Conservation (phyloP, 305 asterid species). For the Fraxinus greggii region DNA sequence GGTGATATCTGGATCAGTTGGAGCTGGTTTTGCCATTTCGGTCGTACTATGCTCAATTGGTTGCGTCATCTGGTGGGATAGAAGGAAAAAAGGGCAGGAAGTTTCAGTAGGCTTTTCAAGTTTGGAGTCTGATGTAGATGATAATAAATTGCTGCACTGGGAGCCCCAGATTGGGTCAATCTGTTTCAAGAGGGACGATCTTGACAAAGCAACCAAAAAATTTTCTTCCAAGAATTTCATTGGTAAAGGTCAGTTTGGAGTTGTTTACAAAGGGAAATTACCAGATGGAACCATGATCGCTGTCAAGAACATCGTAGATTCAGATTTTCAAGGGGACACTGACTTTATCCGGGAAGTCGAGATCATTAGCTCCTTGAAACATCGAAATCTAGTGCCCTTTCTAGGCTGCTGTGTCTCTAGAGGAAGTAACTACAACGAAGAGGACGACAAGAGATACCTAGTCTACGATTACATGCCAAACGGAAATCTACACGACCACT, state of each 20-base stretch:
- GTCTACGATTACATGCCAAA: conserved; percentile 64
- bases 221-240: conserved; percentile 49
- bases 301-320: conserved; percentile 42
- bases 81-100: conserved; percentile 15
- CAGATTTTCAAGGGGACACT: conserved; percentile 35
- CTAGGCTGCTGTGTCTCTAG: conserved; percentile 45
- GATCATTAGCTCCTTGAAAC: conserved; percentile 52
- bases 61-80: conserved; percentile 23
- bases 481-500: conserved; percentile 46
- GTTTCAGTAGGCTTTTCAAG: neutral
- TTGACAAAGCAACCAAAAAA: conserved; percentile 47
- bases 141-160: conserved; percentile 40
- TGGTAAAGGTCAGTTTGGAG: conserved; percentile 57
- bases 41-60: conserved; percentile 25
- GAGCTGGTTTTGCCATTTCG: conserved; percentile 39
- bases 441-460: conserved; percentile 37
- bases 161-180: conserved; percentile 38
- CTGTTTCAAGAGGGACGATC: conserved; percentile 38
- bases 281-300: conserved; percentile 53
- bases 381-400: conserved; percentile 52
- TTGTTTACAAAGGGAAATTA: conserved; percentile 52
- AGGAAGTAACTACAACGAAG: neutral
- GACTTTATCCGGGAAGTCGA: conserved; percentile 55
- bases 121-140: conserved; percentile 21
- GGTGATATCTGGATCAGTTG: conserved; percentile 34